Percentiles rank a stretch among this genome's conserved stretches.
These are phyloP conservation scores for Aspergillus egyptiacus DNA, from an alignment of 495 filamentous ascomycete species.

Conservation along the genomic window DNA sequence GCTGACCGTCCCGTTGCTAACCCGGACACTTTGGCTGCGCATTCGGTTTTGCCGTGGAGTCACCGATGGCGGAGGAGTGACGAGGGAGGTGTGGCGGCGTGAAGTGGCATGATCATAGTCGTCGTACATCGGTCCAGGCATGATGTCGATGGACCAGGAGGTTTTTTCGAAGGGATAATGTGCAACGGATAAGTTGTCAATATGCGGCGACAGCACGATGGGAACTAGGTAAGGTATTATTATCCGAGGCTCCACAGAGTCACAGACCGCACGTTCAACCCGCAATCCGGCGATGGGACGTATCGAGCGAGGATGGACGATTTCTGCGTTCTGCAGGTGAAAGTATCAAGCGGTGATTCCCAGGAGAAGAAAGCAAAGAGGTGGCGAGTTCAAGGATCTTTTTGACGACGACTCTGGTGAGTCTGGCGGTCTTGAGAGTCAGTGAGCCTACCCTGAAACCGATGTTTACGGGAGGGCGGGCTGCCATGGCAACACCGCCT, in stretches of 20 bases:
- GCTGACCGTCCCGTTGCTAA: slow-evolving; percentile 78
- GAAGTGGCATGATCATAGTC: slow-evolving; percentile 46
- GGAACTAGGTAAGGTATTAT: too few species aligned
- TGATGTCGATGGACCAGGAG: slow-evolving; percentile 27
- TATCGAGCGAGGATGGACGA: background rate
- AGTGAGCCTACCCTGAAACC: slow-evolving; percentile 19
- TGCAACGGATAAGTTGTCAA: slow-evolving; percentile 12
- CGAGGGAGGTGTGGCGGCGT: slow-evolving; percentile 44
- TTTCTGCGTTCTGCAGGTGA: slow-evolving; percentile 5
- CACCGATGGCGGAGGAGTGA: slow-evolving; percentile 42
- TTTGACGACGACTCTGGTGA: slow-evolving; percentile 15
- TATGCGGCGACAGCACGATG: slow-evolving; percentile 15
- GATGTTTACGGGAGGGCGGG: slow-evolving; percentile 35
- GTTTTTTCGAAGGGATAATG: slow-evolving; percentile 19
- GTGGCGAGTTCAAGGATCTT: slow-evolving; percentile 6
- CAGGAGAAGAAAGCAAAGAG: slow-evolving; percentile 17
- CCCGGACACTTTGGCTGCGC: slow-evolving; percentile 55
- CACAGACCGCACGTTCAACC: slow-evolving; percentile 16
- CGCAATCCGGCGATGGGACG: slow-evolving; percentile 8
- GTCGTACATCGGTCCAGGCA: slow-evolving; percentile 45
- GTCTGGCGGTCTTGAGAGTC: background rate
- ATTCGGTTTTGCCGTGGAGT: slow-evolving; percentile 46
- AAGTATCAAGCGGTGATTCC: slow-evolving; percentile 5
- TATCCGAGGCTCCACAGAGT: slow-evolving; percentile 21
- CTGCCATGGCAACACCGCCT: slow-evolving; percentile 41